These are phyloP conservation scores for Cucurbita ficifolia DNA, from an alignment of 306 rosid genomes.

Conservation along the genomic window DNA sequence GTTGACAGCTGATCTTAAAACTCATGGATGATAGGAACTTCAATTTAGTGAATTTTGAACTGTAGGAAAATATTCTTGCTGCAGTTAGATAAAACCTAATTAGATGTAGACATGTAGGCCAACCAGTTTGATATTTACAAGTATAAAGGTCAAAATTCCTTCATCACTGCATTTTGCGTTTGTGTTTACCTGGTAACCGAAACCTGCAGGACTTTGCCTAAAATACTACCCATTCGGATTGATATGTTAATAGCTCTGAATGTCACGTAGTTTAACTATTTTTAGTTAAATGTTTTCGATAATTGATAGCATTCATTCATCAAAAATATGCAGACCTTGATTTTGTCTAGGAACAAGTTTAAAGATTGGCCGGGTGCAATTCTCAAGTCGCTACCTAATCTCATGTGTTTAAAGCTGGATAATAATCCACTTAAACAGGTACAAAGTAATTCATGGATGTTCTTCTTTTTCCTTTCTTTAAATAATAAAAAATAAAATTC, in stretches of 20 bases:
- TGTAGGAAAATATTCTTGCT: neutral
- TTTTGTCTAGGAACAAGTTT: slow-evolving; percentile 72
- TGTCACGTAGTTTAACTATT: neutral
- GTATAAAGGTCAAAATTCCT: neutral
- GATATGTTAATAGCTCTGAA: neutral
- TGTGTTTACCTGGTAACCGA: neutral
- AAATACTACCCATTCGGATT: neutral
- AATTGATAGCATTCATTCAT: neutral
- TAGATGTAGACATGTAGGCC: neutral
- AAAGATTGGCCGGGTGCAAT: slow-evolving; percentile 78
- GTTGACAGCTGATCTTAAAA: neutral
- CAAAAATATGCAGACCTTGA: slow-evolving; percentile 43
- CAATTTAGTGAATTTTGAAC: neutral
- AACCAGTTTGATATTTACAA: neutral
- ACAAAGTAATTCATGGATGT: slow-evolving; percentile 5
- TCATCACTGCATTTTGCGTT: neutral
- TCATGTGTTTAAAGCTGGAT: slow-evolving; percentile 74
- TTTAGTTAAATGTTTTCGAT: slow-evolving; percentile 3
- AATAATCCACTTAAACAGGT: slow-evolving; percentile 69
- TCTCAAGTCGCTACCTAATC: slow-evolving; percentile 46
- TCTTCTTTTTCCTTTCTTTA: neutral
- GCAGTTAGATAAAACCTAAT: neutral
- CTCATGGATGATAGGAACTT: neutral
- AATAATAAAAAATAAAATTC: neutral
- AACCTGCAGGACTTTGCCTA: neutral